These are phyloP conservation scores for Castanopsis chinensis DNA, from an alignment of 306 rosid genomes.

Conservation along the genomic window DNA sequence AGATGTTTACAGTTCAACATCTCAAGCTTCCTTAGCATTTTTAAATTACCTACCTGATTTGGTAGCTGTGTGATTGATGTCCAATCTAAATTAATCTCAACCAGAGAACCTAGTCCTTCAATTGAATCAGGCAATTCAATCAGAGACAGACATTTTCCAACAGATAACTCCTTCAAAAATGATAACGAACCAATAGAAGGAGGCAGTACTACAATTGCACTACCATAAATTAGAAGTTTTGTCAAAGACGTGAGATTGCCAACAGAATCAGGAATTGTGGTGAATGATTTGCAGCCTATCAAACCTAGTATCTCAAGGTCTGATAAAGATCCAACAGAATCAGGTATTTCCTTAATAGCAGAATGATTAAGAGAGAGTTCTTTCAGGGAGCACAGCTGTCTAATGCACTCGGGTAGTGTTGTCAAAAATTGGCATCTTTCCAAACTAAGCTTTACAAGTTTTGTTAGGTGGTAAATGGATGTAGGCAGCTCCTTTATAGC, in stretches of 20 bases:
- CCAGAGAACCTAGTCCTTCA: constrained; percentile 32
- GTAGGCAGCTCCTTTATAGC: constrained; percentile 43
- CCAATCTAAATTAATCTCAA: constrained; percentile 43
- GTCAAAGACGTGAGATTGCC: constrained; percentile 35
- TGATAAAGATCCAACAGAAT: constrained; percentile 42
- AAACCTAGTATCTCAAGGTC: constrained; percentile 56
- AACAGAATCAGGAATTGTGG: constrained; percentile 46
- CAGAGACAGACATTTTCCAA: constrained; percentile 30
- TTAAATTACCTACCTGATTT: constrained; percentile 48
- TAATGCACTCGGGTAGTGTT: constrained; percentile 46
- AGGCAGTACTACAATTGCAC: constrained; percentile 50
- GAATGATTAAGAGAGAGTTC: constrained; percentile 39
- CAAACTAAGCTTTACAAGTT: constrained; percentile 43
- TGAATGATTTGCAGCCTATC: constrained; percentile 43
- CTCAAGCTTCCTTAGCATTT: constrained; percentile 43
- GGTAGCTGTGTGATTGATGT: constrained; percentile 55
- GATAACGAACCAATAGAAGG: constrained; percentile 44
- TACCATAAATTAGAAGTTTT: constrained; percentile 8
- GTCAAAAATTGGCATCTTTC: constrained; percentile 31
- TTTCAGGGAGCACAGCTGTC: constrained; percentile 42
- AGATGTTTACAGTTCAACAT: constrained; percentile 45
- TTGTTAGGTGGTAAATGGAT: constrained; percentile 39
- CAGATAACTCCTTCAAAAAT: constrained; percentile 30
- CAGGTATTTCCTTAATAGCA: constrained; percentile 45
- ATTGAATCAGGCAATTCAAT: constrained; percentile 42